phyloP scores from a whole-genome alignment of 2,329 filamentous ascomycete genomes.

The Nannizziopsis arthrosporioides region DNA sequence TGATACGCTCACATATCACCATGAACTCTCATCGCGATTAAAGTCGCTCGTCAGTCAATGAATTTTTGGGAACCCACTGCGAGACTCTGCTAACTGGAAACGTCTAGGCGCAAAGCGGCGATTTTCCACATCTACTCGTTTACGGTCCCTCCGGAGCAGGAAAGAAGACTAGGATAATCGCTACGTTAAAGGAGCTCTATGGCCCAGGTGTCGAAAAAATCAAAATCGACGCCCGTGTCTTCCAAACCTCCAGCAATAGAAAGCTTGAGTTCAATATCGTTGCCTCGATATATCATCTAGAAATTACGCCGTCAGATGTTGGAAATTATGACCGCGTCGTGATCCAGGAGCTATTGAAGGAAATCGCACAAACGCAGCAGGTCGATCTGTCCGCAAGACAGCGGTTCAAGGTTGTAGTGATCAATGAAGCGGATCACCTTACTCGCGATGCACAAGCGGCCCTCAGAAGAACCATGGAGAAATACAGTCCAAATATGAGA shows the following conservation, averaged over 20 bases:
- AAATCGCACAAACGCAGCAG: slow-evolving; percentile 97
- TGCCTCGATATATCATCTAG: slow-evolving; percentile 89
- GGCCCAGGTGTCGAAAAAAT: slow-evolving; percentile 98
- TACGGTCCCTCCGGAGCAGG: slow-evolving; percentile 94
- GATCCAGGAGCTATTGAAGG: slow-evolving; percentile 87
- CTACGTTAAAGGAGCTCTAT: slow-evolving; percentile 88
- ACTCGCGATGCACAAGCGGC: slow-evolving; percentile 92
- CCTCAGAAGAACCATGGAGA: slow-evolving; percentile 92
- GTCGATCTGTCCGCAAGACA: slow-evolving; percentile 88
- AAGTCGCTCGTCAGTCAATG: slow-evolving; percentile 59
- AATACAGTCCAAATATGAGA: slow-evolving; percentile 90
- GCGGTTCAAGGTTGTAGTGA: slow-evolving; percentile 95
- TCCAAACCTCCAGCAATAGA: slow-evolving; percentile 88
- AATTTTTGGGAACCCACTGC: background rate
- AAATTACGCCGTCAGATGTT: slow-evolving; percentile 95
- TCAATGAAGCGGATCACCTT: slow-evolving; percentile 95
- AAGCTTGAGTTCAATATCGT: slow-evolving; percentile 99
- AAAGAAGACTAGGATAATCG: slow-evolving; percentile 94
- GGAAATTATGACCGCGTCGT: slow-evolving; percentile 95
- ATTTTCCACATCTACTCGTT: slow-evolving; percentile 94
- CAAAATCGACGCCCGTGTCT: slow-evolving; percentile 95
- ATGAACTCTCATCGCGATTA: slow-evolving; percentile 75
- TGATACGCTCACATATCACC: slow-evolving; percentile 65
- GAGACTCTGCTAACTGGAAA: background rate
- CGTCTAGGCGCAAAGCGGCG: slow-evolving; percentile 76